Conservation (phyloP, 441 rosid genomes). For the Pelargonium cotyledonis region DNA sequence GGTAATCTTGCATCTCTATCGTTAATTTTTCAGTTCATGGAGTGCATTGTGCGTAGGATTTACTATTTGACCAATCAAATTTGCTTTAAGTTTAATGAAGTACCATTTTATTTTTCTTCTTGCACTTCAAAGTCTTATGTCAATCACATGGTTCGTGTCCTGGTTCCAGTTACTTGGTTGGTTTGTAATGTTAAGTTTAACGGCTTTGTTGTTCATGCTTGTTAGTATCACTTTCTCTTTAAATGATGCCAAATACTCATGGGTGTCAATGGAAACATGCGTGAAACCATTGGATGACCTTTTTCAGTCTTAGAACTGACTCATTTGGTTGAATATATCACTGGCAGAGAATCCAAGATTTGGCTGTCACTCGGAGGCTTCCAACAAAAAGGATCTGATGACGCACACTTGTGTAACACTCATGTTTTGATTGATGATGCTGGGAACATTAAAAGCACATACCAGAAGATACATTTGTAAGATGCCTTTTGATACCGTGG, state of each 20-base stretch:
- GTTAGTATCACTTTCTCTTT: background rate
- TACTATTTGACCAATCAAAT: background rate
- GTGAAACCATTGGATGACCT: background rate
- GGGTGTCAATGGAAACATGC: background rate
- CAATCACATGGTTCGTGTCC: background rate
- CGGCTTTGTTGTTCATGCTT: background rate
- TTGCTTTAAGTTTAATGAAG: background rate
- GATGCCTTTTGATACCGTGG: constrained; percentile 11
- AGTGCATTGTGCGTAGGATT: background rate
- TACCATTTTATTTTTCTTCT: background rate
- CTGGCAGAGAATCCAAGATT: constrained; percentile 61
- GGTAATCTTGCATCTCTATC: background rate
- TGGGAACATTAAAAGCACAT: constrained; percentile 66
- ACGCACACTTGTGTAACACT: constrained; percentile 63
- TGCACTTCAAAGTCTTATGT: background rate
- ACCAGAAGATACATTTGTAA: constrained; percentile 79
- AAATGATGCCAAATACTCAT: background rate
- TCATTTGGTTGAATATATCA: constrained; percentile 3
- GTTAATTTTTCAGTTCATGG: background rate
- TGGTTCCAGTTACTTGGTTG: background rate
- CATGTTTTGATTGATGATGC: constrained; percentile 74
- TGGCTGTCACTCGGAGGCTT: constrained; percentile 97
- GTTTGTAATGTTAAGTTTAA: background rate
- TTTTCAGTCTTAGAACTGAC: background rate
- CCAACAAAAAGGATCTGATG: constrained; percentile 75